These are phyloP conservation scores for Apiospora saccharicola DNA, from an alignment of 2,329 filamentous ascomycete species.

Conservation along the genomic window DNA sequence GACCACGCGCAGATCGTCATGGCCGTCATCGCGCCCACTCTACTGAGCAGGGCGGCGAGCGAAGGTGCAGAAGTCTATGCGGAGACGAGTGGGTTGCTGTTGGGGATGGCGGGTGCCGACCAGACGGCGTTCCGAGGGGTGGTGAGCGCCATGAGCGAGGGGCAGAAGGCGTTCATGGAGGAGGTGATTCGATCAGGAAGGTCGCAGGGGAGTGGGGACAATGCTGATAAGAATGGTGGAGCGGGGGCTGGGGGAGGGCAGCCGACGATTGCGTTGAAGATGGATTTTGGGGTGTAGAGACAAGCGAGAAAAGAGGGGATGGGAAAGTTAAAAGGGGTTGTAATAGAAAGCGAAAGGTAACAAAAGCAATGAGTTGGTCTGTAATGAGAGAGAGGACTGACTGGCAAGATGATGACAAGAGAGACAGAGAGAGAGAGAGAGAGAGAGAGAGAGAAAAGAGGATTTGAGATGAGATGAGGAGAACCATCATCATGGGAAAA, in stretches of 20 bases:
- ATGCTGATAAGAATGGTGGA: conserved; percentile 46
- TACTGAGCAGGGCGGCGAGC: conserved; percentile 75
- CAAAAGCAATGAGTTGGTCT: no score
- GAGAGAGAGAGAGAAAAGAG: no score
- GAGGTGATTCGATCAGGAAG: conserved; percentile 75
- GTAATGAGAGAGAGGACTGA: no score
- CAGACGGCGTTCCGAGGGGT: conserved; percentile 76
- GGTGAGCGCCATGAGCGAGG: conserved; percentile 73
- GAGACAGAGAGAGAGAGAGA: no score
- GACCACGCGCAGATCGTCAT: conserved; percentile 67
- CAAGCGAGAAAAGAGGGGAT: not conserved
- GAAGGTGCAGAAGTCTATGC: conserved; percentile 68
- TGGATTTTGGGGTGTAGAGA: conserved; percentile 74
- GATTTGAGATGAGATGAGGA: no score
- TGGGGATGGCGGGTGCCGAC: conserved; percentile 83
- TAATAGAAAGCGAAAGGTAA: not conserved
- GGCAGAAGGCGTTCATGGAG: conserved; percentile 80
- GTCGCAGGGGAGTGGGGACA: conserved; percentile 45
- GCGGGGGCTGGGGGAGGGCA: conserved; percentile 56
- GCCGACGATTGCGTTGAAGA: conserved; percentile 92
- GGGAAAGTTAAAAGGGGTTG: no score
- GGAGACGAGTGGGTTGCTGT: conserved; percentile 77
- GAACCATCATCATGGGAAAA: no score
- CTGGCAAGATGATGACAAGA: no score
- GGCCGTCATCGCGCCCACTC: conserved; percentile 77